Percentiles rank a stretch among this genome's conserved stretches.
Conservation (phyloP, 2,329 filamentous ascomycete genomes). For the Ophiostoma populinum region DNA sequence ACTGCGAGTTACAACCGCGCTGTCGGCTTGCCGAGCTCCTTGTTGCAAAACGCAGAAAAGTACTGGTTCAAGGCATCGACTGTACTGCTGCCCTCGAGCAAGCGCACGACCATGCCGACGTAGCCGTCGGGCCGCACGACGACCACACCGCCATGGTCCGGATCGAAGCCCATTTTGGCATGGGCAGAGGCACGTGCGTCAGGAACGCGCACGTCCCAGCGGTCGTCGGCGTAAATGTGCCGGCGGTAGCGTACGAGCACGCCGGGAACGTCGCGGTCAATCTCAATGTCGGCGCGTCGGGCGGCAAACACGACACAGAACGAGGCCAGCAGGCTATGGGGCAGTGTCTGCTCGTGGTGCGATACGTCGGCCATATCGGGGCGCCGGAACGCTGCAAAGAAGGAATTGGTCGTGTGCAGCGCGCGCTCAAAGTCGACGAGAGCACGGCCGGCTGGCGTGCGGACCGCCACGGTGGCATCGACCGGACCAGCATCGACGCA, state of each 20-base stretch:
- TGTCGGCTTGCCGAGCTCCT: constrained; percentile 28
- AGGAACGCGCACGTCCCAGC: constrained; percentile 53
- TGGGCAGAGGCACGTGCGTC: constrained; percentile 60
- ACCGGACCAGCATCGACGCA: no score
- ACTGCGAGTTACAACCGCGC: constrained; percentile 20
- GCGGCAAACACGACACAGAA: constrained; percentile 60
- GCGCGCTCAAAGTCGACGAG: constrained; percentile 52
- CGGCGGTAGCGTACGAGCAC: constrained; percentile 60
- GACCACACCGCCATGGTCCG: constrained; percentile 59
- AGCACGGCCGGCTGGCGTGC: constrained; percentile 39
- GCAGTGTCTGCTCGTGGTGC: constrained; percentile 69
- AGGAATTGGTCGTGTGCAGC: constrained; percentile 49
- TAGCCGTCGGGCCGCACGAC: constrained; percentile 80
- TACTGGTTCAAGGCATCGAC: constrained; percentile 67
- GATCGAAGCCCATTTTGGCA: constrained; percentile 67
- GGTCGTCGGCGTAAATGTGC: constrained; percentile 75
- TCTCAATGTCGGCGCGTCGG: constrained; percentile 51
- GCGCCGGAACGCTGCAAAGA: constrained; percentile 50
- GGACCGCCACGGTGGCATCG: constrained; percentile 53
- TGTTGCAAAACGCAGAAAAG: constrained; percentile 56
- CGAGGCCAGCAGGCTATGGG: constrained; percentile 69
- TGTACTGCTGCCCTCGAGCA: constrained; percentile 63
- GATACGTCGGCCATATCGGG: constrained; percentile 43
- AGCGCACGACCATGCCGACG: constrained; percentile 55
- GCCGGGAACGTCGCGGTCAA: constrained; percentile 50